Conservation (phyloP, 768 basidiomycete genomes). For the Hygrophorus pudorinus region DNA sequence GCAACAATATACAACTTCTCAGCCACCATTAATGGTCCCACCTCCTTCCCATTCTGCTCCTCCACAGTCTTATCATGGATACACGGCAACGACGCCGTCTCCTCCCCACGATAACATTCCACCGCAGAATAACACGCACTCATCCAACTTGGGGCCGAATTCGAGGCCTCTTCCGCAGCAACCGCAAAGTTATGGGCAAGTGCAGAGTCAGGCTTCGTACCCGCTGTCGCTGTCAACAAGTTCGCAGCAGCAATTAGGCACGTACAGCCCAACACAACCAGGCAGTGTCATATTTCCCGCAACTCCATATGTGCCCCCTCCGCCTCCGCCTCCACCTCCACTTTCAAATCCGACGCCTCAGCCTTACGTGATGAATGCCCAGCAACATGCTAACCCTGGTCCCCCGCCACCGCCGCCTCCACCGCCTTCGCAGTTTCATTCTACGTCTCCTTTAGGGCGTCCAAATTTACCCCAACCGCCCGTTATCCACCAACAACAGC, state of each 20-base stretch:
- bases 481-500: constrained; percentile 27
- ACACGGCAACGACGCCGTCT: constrained; percentile 19
- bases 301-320: constrained; percentile 23
- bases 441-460: constrained; percentile 25
- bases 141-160: constrained; percentile 21
- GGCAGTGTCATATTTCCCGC: constrained; percentile 16
- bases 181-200: constrained; percentile 31
- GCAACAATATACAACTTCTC: constrained; percentile 27
- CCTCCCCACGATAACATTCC: constrained; percentile 22
- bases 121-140: constrained; percentile 16
- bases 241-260: constrained; percentile 14
- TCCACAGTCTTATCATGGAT: constrained; percentile 23
- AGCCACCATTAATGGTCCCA: constrained; percentile 16
- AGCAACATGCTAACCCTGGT: constrained; percentile 13
- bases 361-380: constrained; percentile 9
- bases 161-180: constrained; percentile 37
- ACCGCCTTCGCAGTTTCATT: constrained; percentile 12
- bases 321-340: constrained; percentile 20
- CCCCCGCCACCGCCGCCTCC: constrained; percentile 25
- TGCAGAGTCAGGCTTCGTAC: constrained; percentile 20
- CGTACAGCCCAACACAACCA: constrained; percentile 21
- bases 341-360: constrained; percentile 14
- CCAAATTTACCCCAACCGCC: constrained; percentile 45
- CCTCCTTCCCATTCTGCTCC: constrained; percentile 21
- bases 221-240: constrained; percentile 19